Evolutionary conservation across 257 asterid species (phyloP), one percentile per base, ranked within the genome.

Genomic region (Fraxinus pennsylvanica): DNA sequence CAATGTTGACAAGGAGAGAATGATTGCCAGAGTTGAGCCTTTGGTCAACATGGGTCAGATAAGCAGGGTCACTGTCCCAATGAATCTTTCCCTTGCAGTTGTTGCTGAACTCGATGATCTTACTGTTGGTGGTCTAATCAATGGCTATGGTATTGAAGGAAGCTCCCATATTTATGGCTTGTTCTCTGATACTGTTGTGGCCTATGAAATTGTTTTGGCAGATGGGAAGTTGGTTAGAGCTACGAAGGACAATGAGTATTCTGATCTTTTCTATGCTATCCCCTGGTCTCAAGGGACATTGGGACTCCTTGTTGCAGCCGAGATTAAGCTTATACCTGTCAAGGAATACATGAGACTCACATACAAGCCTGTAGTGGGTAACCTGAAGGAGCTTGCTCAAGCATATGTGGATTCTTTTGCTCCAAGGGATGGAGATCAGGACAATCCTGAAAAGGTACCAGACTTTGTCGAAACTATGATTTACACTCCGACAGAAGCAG

Each of bases 241-340:
- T n/a, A 94, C 97, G 1, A 92, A 86, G 83, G 98, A 94, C 86
- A 94, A 94, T 14, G 94, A 92, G 73, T 92, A 83, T 80, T 86
- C 98, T 5, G 98, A 94, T 78, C 96, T 91, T 27, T 95, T 90
- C 81, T 93, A 95, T 82, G 92, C 96, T 27, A 86, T 94, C 79
- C 99, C 99, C 1, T 94, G 99, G 99, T 94, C 98, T 81, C 99
- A 94, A 78, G 99, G 99, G 36, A 94, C 98, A n/a, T 84, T 94
- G 8, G 98, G 97, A 47, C 92, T 94, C 67, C 97, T 94, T 13
- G 97, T 92, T 71, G 86, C 98, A 19, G 98, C 98, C 21, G 97
- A 94, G 91, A 94, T 94, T 82, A 94, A 92, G 92, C 99, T 95
- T 47, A 90, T 95, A 74, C 97, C 90, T 17, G 15, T 95, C 19